Conservation (phyloP, 306 rosid genomes). For the Boehmeria nivea region DNA sequence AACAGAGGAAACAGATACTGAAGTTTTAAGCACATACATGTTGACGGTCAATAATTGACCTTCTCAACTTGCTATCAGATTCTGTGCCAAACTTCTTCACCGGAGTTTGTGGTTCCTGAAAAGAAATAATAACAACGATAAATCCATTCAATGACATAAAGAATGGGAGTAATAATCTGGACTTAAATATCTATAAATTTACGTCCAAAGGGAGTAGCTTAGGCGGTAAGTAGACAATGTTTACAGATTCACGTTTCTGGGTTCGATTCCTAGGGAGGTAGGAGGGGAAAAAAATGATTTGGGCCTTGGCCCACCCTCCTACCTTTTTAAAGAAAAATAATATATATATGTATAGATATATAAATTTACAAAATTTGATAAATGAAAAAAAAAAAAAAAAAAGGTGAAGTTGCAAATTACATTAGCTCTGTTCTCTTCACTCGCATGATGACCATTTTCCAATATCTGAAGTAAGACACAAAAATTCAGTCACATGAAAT, state of each 20-base stretch:
- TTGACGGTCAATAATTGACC: slow-evolving; percentile 85
- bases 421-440: slow-evolving; percentile 50
- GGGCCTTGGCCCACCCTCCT: too few relatives aligned
- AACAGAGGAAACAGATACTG: slow-evolving; percentile 11
- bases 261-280: too few relatives aligned
- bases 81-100: slow-evolving; percentile 72
- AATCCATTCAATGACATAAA: slow-evolving; percentile 19
- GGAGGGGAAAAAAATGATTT: too few relatives aligned
- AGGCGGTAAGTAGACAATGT: too few relatives aligned
- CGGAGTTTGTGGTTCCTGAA: slow-evolving; percentile 75
- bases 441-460: slow-evolving; percentile 76
- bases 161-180: not conserved
- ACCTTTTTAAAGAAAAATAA: too few relatives aligned
- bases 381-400: not conserved
- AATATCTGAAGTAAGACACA: slow-evolving; percentile 42
- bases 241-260: too few relatives aligned
- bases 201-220: too few relatives aligned
- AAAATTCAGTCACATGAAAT: slow-evolving; percentile 5
- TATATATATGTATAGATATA: too few relatives aligned
- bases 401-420: slow-evolving; percentile 34
- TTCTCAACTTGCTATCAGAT: slow-evolving; percentile 83
- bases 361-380: too few relatives aligned
- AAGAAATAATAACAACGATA: slow-evolving; percentile 2
- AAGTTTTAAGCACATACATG: slow-evolving; percentile 53
- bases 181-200: too few relatives aligned